Percentiles rank a stretch among this genome's conserved stretches.
Conservation (phyloP, 2,329 filamentous ascomycete species). For the Rhynchosporium graminicola region DNA sequence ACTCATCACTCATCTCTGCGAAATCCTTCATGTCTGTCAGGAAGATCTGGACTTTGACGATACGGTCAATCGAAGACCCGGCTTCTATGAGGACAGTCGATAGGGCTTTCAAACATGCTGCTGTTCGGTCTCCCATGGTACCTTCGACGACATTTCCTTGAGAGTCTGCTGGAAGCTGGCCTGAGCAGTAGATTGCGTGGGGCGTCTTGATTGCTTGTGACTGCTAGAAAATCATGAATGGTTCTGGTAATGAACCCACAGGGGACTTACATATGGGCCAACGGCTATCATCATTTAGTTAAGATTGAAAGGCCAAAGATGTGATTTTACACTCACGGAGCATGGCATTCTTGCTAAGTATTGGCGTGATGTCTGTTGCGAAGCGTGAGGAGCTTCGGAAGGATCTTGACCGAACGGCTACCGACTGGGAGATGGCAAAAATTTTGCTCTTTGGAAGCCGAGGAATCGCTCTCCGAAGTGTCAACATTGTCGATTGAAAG, state of each 20-base stretch:
- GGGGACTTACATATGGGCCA: constrained; percentile 58
- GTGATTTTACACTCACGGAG: constrained; percentile 42
- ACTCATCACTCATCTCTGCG: constrained; percentile 81
- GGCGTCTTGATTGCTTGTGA: constrained; percentile 68
- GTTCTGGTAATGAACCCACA: constrained; percentile 18
- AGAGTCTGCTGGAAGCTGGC: constrained; percentile 44
- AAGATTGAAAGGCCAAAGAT: not conserved
- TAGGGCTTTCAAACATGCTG: constrained; percentile 72
- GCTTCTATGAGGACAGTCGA: constrained; percentile 80
- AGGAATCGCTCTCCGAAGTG: constrained; percentile 4
- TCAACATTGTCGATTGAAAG: not conserved
- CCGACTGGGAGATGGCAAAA: not conserved
- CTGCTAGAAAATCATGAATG: constrained; percentile 42
- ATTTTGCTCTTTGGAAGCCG: constrained; percentile 1
- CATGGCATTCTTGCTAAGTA: constrained; percentile 60
- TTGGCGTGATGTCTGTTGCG: constrained; percentile 49
- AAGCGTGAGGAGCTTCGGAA: constrained; percentile 39
- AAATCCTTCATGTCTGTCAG: constrained; percentile 90
- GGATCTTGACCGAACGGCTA: constrained; percentile 24
- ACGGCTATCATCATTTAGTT: constrained; percentile 48
- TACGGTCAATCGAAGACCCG: constrained; percentile 73
- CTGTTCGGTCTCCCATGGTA: constrained; percentile 63
- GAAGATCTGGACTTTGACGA: constrained; percentile 93
- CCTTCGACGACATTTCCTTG: constrained; percentile 33
- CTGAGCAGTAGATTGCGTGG: constrained; percentile 66